Conservation (phyloP, 1,284 basidiomycete genomes). For the Lentinus polychrous region DNA sequence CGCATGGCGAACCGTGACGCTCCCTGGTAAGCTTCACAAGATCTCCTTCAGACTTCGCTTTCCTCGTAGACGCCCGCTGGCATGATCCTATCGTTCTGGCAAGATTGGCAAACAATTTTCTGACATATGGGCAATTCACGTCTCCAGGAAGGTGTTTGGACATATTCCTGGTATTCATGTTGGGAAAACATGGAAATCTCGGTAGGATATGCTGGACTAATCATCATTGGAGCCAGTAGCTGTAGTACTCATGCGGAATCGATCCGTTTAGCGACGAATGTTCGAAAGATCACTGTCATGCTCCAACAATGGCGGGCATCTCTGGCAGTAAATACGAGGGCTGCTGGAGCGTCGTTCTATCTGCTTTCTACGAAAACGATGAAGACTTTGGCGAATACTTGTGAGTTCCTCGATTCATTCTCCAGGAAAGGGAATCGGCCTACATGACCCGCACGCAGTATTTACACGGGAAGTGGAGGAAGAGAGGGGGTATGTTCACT, state of each 20-base stretch:
- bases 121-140: too few species aligned
- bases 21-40: neutral
- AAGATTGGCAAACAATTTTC: too few species aligned
- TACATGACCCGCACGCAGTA: conserved; percentile 17
- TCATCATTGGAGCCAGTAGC: neutral
- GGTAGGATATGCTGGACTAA: conserved; percentile 11
- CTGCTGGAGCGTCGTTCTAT: conserved; percentile 35
- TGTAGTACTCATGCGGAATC: neutral
- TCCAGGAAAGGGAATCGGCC: neutral
- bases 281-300: conserved; percentile 13
- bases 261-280: neutral
- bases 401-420: conserved; percentile 20
- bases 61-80: too few species aligned
- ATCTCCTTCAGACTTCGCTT: too few species aligned
- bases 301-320: conserved; percentile 17
- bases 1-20: neutral
- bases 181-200: conserved; percentile 16
- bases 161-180: conserved; percentile 18
- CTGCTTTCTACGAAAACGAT: conserved; percentile 36
- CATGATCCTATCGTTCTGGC: too few species aligned
- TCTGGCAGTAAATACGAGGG: conserved; percentile 20
- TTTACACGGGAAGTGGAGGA: conserved; percentile 32
- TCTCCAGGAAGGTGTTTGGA: conserved; percentile 15
- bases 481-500: conserved; percentile 9
- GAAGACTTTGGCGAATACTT: conserved; percentile 31